A percentile compares a stretch with the other conserved stretches of the same genome.
Evolutionary conservation across 108 stramenopile genomes (phyloP).

Genomic region (Asterionellopsis glacialis): DNA sequence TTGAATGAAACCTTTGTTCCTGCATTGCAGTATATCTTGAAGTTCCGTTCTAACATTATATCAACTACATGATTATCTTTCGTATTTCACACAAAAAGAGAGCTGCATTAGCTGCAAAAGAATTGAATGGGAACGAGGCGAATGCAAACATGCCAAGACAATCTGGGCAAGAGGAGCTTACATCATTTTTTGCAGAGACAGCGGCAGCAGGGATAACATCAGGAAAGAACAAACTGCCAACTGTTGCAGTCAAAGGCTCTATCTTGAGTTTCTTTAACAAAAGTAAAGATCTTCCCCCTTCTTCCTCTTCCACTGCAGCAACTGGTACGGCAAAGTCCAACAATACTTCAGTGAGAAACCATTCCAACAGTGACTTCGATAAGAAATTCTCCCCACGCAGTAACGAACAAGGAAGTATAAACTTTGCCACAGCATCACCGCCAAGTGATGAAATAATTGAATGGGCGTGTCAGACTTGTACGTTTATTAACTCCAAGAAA

Average conservation of each 20-base stretch:
- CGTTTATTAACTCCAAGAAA: constrained; percentile 10
- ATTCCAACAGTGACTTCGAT: background rate
- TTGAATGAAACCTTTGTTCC: too few relatives aligned
- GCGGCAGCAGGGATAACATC: background rate
- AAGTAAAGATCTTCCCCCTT: too few relatives aligned
- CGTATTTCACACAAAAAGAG: background rate
- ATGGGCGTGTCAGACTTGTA: constrained; percentile 34
- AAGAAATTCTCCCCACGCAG: background rate
- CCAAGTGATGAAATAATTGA: background rate
- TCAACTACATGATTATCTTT: background rate
- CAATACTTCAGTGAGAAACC: background rate
- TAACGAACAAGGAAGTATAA: background rate
- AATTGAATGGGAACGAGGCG: background rate
- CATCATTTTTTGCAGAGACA: constrained; percentile 11
- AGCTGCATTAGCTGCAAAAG: background rate
- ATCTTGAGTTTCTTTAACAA: constrained; percentile 27
- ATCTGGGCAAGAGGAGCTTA: constrained; percentile 12
- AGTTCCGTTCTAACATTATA: background rate
- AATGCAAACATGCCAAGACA: background rate
- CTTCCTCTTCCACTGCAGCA: background rate
- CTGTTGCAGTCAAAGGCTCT: constrained; percentile 12
- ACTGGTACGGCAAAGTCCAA: background rate
- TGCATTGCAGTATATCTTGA: too few relatives aligned
- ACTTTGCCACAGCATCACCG: background rate
- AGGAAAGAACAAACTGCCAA: background rate